These are phyloP conservation scores for Pulveroboletus sp. DNA, from an alignment of 768 basidiomycete species.

Conservation along the genomic window DNA sequence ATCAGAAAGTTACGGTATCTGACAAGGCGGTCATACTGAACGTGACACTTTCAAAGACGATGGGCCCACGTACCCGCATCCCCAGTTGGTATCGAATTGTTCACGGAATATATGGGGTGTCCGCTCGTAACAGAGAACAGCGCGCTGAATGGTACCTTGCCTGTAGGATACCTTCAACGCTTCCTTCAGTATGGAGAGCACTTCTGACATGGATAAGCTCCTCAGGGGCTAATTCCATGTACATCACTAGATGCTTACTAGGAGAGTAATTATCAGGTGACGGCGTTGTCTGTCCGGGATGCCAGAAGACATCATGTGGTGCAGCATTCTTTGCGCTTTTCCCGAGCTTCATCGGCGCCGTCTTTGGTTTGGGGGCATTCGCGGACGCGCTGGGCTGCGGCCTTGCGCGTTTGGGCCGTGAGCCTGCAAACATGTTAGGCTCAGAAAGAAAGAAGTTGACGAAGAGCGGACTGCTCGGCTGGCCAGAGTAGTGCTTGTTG, in stretches of 20 bases:
- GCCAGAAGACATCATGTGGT: conserved; percentile 61
- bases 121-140: conserved; percentile 59
- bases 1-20: conserved; percentile 86
- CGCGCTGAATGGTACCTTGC: conserved; percentile 48
- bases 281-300: conserved; percentile 37
- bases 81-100: conserved; percentile 64
- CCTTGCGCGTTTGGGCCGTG: conserved; percentile 13
- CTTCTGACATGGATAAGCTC: conserved; percentile 36
- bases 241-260: conserved; percentile 41
- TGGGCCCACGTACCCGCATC: conserved; percentile 54
- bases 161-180: conserved; percentile 50
- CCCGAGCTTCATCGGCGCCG: not conserved
- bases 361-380: not conserved
- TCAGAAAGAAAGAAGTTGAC: not conserved
- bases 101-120: conserved; percentile 58
- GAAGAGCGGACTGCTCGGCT: conserved; percentile 11
- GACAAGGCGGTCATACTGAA: not conserved
- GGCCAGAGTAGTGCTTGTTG: conserved; percentile 16
- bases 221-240: conserved; percentile 16
- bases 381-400: conserved; percentile 6
- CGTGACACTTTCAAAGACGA: conserved; percentile 1
- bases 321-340: conserved; percentile 8
- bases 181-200: conserved; percentile 60
- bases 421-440: conserved; percentile 11
- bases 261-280: conserved; percentile 62